Percentiles rank a stretch among this genome's conserved stretches.
phyloP scores from a whole-genome alignment of 768 basidiomycete genomes.

The Chalciporus piperatus region DNA sequence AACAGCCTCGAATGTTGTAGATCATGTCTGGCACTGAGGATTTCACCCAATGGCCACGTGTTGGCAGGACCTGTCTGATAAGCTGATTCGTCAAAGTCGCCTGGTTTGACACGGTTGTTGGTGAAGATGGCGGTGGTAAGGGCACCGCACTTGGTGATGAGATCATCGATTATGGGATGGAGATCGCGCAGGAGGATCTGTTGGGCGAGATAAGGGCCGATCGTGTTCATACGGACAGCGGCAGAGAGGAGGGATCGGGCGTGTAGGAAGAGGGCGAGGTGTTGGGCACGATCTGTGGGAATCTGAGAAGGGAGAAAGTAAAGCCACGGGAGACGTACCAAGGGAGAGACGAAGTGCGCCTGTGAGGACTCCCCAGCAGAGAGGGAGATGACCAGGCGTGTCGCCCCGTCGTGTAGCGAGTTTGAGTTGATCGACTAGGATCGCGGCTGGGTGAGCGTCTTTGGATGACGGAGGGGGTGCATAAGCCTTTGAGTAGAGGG shows the following conservation, averaged over 20 bases:
- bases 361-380: conserved; percentile 88
- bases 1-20: conserved; percentile 95
- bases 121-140: conserved; percentile 48
- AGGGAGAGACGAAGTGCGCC: conserved; percentile 70
- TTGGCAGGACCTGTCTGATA: conserved; percentile 67
- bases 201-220: conserved; percentile 92
- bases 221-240: conserved; percentile 83
- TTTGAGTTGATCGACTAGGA: conserved; percentile 69
- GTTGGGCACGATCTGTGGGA: conserved; percentile 69
- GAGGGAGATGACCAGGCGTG: conserved; percentile 77
- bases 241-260: conserved; percentile 88
- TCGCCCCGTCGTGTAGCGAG: conserved; percentile 59
- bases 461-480: conserved; percentile 43
- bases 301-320: background rate
- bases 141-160: conserved; percentile 43
- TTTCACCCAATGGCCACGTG: conserved; percentile 96
- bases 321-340: conserved; percentile 42
- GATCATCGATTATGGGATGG: conserved; percentile 59
- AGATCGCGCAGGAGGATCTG: conserved; percentile 77
- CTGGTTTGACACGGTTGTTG: background rate
- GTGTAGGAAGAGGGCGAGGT: conserved; percentile 91
- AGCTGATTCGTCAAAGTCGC: conserved; percentile 11
- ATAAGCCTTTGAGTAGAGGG: conserved; percentile 82
- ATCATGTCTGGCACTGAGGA: conserved; percentile 87
- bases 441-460: conserved; percentile 11